Evolutionary conservation across 345 rosid genomes (phyloP).

Genomic region (Raphanus sativus): DNA sequence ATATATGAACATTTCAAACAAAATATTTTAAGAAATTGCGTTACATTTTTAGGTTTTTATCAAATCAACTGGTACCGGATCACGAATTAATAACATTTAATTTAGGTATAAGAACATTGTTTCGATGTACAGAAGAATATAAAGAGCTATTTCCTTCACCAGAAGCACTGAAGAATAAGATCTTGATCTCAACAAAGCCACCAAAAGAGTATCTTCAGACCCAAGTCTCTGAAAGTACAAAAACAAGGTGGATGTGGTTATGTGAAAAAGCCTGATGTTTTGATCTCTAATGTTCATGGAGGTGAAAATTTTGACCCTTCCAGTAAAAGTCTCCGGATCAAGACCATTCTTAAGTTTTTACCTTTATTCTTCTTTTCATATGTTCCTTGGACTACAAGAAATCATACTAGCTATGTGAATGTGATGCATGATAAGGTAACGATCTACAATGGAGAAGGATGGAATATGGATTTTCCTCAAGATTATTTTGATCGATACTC

Average conservation of each 20-base stretch:
- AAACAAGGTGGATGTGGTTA: slow-evolving; percentile 70
- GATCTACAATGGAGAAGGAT: slow-evolving; percentile 80
- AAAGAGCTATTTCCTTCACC: slow-evolving; percentile 64
- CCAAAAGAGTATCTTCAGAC: slow-evolving; percentile 66
- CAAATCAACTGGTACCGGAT: no score
- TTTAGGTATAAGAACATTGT: slow-evolving; percentile 33
- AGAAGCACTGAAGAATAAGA: slow-evolving; percentile 54
- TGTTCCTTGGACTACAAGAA: slow-evolving; percentile 19
- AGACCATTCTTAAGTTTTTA: slow-evolving; percentile 57
- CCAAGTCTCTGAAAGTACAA: slow-evolving; percentile 27
- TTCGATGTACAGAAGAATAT: slow-evolving; percentile 41
- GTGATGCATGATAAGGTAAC: slow-evolving; percentile 35
- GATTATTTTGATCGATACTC: slow-evolving; percentile 73
- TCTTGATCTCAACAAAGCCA: slow-evolving; percentile 84
- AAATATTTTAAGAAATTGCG: no score
- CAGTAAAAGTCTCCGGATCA: slow-evolving; percentile 35
- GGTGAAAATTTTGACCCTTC: slow-evolving; percentile 54
- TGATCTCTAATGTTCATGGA: slow-evolving; percentile 40
- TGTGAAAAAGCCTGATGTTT: slow-evolving; percentile 72
- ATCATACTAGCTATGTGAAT: not conserved
- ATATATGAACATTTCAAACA: no score
- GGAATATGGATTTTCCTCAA: slow-evolving; percentile 71
- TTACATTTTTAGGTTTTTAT: no score
- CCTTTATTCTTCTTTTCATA: slow-evolving; percentile 1
- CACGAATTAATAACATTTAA: no score